phyloP scores from a whole-genome alignment of 2,329 filamentous ascomycete genomes.

The Nemania bipapillata region DNA sequence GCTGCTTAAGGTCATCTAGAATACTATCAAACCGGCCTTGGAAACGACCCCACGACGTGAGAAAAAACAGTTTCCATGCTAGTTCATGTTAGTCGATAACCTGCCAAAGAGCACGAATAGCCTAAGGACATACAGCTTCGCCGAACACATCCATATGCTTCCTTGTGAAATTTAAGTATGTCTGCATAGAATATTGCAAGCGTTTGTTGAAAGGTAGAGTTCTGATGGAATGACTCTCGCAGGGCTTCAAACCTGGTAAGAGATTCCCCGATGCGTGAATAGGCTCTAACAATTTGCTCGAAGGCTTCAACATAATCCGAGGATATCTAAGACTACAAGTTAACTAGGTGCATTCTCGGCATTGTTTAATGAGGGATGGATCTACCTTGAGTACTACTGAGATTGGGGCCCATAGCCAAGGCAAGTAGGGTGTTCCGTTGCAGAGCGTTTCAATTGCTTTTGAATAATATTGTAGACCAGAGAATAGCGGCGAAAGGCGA shows the following conservation, averaged over 20 bases:
- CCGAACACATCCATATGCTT: slow-evolving; percentile 59
- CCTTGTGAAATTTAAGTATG: slow-evolving; percentile 61
- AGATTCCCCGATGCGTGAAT: slow-evolving; percentile 53
- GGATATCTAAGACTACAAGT: slow-evolving; percentile 31
- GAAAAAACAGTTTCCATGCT: slow-evolving; percentile 54
- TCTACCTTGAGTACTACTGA: slow-evolving; percentile 50
- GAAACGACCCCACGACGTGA: slow-evolving; percentile 55
- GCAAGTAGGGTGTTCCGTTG: slow-evolving; percentile 55
- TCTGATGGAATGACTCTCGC: slow-evolving; percentile 45
- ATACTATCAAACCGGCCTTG: slow-evolving; percentile 51
- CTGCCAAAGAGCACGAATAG: background rate
- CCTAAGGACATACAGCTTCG: slow-evolving; percentile 43
- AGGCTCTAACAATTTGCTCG: slow-evolving; percentile 52
- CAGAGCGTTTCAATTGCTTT: slow-evolving; percentile 54
- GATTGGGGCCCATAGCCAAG: slow-evolving; percentile 55
- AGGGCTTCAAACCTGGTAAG: slow-evolving; percentile 56
- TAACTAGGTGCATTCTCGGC: slow-evolving; percentile 53
- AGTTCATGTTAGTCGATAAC: background rate
- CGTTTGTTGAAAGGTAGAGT: slow-evolving; percentile 55
- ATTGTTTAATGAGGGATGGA: slow-evolving; percentile 8
- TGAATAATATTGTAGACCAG: slow-evolving; percentile 53
- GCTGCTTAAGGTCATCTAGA: slow-evolving; percentile 50
- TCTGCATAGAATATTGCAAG: slow-evolving; percentile 60
- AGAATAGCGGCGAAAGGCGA: slow-evolving; percentile 53
- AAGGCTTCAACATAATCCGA: slow-evolving; percentile 49